Evolutionary conservation across 2,329 filamentous ascomycete species (phyloP), one percentile per base, ranked within the genome.

Genomic region (Aschersonia sp.): DNA sequence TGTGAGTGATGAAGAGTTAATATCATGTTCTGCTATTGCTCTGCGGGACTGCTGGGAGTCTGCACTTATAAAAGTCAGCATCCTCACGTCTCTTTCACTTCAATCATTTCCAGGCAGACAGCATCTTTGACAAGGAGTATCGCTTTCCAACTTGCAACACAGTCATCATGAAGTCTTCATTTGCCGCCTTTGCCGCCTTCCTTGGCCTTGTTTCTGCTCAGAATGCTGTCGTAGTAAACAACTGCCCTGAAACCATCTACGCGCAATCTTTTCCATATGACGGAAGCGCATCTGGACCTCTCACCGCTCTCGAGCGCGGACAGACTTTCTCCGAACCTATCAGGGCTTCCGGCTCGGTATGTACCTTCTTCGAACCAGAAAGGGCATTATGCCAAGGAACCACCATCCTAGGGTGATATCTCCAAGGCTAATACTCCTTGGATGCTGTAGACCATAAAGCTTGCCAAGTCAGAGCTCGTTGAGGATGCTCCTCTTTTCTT

Each of bases 211-310:
- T 53, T 50, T 58, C 61, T 41, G 64, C 64, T 51, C 58, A 65
- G 47, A 54, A 61, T 46, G 65, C 65, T 46, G 49, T 59, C 45
- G 64, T 68, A 51, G 57, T 56, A 47, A 68, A 68, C 58, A 56
- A 56, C 51, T 68, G 65, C 56, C 7, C 48, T 3, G 45, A 44
- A 4, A 44, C 58, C 4, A 55, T 67, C 55, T 67, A 61, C 51
- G 62, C 66, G 31, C 64, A 67, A 58, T 67, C 65, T 2, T 59
- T 55, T 50, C 64, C 64, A 45, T 64, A 56, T 41, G 56, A 62
- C 45, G 60, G 61, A 6, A 54, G 56, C 35, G 48, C 53, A 9
- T 40, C 62, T 1, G 65, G 65, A 2, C 50, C 59, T 29, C 50
- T 66, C 43, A 63, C 59, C 45, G 59, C 62, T 4, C 45, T 68